phyloP scores from a whole-genome alignment of 2,329 filamentous ascomycete species.

The Colletotrichum navitas region DNA sequence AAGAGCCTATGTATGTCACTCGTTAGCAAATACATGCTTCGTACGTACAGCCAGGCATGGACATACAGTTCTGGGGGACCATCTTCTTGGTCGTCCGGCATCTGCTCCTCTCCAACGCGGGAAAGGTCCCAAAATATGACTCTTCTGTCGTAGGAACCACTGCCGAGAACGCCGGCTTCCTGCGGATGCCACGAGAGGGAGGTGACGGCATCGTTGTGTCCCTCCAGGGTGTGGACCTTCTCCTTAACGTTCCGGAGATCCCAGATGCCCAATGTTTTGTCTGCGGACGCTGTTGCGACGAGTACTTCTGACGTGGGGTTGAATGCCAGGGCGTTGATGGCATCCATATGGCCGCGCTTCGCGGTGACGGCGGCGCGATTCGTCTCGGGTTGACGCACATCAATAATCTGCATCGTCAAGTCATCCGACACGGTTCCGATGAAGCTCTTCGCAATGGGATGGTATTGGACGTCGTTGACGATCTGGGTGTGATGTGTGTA shows the following conservation, averaged over 20 bases:
- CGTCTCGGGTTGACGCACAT: slow-evolving; percentile 78
- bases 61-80: slow-evolving; percentile 89
- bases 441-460: slow-evolving; percentile 85
- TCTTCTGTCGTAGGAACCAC: slow-evolving; percentile 90
- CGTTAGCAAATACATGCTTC: slow-evolving; percentile 43
- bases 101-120: slow-evolving; percentile 92
- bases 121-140: slow-evolving; percentile 98
- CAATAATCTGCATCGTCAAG: slow-evolving; percentile 90
- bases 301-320: slow-evolving; percentile 92
- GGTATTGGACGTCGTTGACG: slow-evolving; percentile 97
- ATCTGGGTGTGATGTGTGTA: slow-evolving; percentile 92
- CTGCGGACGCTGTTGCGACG: slow-evolving; percentile 91
- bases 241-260: slow-evolving; percentile 91
- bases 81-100: slow-evolving; percentile 93
- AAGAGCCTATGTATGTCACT: slow-evolving; percentile 73
- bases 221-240: slow-evolving; percentile 90
- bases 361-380: slow-evolving; percentile 77
- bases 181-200: slow-evolving; percentile 95
- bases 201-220: slow-evolving; percentile 90
- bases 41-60: neutral
- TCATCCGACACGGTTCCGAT: slow-evolving; percentile 97
- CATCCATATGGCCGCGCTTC: slow-evolving; percentile 84
- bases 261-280: slow-evolving; percentile 96
- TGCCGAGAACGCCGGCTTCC: slow-evolving; percentile 89
- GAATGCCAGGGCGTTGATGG: slow-evolving; percentile 96